Conservation (phyloP, 495 filamentous ascomycete genomes). For the Penicillium soppii region DNA sequence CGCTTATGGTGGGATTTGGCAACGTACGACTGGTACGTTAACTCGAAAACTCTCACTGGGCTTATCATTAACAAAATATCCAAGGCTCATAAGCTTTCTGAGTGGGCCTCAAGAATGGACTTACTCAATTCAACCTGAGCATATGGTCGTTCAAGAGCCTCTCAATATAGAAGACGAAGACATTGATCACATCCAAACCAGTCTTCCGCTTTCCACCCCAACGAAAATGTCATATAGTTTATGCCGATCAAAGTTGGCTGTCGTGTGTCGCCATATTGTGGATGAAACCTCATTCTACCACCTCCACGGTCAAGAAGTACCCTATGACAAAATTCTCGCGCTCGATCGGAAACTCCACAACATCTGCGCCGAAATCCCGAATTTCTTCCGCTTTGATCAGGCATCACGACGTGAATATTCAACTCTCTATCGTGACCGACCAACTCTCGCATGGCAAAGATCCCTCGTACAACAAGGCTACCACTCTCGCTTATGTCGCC, state of each 20-base stretch:
- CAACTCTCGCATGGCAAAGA: conserved; percentile 40
- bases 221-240: conserved; percentile 48
- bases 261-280: conserved; percentile 42
- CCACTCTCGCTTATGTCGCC: conserved; percentile 40
- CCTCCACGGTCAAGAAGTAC: conserved; percentile 26
- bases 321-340: conserved; percentile 37
- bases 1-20: conserved; percentile 49
- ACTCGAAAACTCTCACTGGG: conserved; percentile 1
- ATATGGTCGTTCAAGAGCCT: conserved; percentile 43
- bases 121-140: conserved; percentile 43
- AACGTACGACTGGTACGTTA: conserved; percentile 44
- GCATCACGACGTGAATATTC: conserved; percentile 30
- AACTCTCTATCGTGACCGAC: conserved; percentile 33
- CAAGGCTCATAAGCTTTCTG: conserved; percentile 36
- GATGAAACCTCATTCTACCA: conserved; percentile 34
- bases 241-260: conserved; percentile 37
- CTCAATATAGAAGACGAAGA: conserved; percentile 30
- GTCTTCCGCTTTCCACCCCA: conserved; percentile 23
- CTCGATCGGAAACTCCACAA: conserved; percentile 37
- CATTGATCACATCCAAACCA: conserved; percentile 1
- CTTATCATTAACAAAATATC: conserved; percentile 4
- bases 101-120: conserved; percentile 52
- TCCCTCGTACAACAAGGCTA: conserved; percentile 41
- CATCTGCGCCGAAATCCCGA: conserved; percentile 19
- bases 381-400: conserved; percentile 38